phyloP scores from a whole-genome alignment of 192 early-diverging fungal species.

The Backusella australiensis region DNA sequence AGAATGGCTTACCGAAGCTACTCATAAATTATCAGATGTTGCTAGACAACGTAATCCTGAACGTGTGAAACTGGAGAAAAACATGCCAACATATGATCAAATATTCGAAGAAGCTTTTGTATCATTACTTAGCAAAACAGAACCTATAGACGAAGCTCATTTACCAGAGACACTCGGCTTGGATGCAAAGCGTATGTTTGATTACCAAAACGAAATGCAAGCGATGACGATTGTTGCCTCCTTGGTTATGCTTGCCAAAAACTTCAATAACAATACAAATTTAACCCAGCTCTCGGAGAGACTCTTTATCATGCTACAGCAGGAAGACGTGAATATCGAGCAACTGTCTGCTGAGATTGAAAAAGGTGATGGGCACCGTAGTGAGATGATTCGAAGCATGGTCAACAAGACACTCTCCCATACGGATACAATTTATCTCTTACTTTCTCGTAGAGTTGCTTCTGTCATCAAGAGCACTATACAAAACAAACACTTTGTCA shows the following conservation, averaged over 20 bases:
- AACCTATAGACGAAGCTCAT: not conserved
- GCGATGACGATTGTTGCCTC: constrained; percentile 62
- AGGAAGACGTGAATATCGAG: constrained; percentile 26
- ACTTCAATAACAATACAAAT: constrained; percentile 29
- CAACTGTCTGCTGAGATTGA: constrained; percentile 34
- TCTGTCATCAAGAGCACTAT: constrained; percentile 32
- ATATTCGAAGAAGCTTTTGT: constrained; percentile 24
- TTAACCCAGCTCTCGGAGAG: constrained; percentile 17
- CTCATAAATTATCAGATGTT: not conserved
- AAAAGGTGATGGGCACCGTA: not conserved
- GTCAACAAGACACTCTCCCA: constrained; percentile 44
- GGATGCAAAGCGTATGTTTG: constrained; percentile 62
- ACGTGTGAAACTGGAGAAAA: not conserved
- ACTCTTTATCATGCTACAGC: constrained; percentile 29
- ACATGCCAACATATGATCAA: not conserved
- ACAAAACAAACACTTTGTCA: constrained; percentile 28
- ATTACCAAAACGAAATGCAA: constrained; percentile 73
- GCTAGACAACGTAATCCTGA: not conserved
- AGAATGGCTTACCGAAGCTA: constrained; percentile 59
- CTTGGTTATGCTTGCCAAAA: constrained; percentile 70
- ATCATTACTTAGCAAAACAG: constrained; percentile 5
- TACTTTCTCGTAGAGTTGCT: constrained; percentile 37
- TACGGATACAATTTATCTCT: constrained; percentile 37
- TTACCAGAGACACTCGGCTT: constrained; percentile 68
- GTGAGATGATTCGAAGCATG: constrained; percentile 38